Percentiles rank a stretch among this genome's conserved stretches.
Conservation (phyloP, 202 grass and related monocot species). For the Musa balbisiana region DNA sequence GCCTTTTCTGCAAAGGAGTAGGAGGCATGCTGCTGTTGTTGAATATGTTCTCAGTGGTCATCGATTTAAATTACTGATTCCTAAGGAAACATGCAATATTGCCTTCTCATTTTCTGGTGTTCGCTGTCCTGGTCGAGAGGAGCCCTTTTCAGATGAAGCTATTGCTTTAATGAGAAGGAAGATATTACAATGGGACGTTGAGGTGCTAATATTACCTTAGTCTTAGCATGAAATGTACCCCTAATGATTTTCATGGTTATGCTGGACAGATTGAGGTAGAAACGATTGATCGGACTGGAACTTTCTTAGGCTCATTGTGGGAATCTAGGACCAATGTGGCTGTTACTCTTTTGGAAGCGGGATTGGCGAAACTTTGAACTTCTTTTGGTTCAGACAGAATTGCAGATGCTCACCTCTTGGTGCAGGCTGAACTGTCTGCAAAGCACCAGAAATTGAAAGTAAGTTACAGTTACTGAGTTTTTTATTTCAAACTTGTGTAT, state of each 20-base stretch:
- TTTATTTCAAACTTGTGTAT: not conserved
- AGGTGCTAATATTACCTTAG: conserved; percentile 34
- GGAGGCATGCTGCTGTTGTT: conserved; percentile 71
- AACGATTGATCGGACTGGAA: conserved; percentile 83
- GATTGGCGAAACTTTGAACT: conserved; percentile 64
- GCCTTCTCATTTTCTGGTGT: conserved; percentile 90
- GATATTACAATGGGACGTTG: conserved; percentile 76
- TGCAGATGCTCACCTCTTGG: conserved; percentile 56
- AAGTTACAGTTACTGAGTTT: not conserved
- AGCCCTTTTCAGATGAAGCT: conserved; percentile 72
- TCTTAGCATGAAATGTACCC: not conserved
- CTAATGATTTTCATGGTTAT: not conserved
- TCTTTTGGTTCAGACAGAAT: conserved; percentile 80
- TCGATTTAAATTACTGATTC: conserved; percentile 88
- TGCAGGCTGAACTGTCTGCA: conserved; percentile 70
- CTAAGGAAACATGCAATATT: conserved; percentile 94
- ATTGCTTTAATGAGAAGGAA: conserved; percentile 90
- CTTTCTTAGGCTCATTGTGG: conserved; percentile 90
- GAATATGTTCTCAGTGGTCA: conserved; percentile 98
- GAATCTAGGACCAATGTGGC: conserved; percentile 83
- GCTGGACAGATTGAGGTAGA: conserved; percentile 81
- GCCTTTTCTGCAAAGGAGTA: conserved; percentile 77
- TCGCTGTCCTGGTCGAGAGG: conserved; percentile 65
- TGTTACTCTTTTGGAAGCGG: conserved; percentile 68
- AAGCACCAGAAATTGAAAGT: conserved; percentile 89